Conservation (phyloP, 352 stramenopile species). For the Phytophthora hybrid region DNA sequence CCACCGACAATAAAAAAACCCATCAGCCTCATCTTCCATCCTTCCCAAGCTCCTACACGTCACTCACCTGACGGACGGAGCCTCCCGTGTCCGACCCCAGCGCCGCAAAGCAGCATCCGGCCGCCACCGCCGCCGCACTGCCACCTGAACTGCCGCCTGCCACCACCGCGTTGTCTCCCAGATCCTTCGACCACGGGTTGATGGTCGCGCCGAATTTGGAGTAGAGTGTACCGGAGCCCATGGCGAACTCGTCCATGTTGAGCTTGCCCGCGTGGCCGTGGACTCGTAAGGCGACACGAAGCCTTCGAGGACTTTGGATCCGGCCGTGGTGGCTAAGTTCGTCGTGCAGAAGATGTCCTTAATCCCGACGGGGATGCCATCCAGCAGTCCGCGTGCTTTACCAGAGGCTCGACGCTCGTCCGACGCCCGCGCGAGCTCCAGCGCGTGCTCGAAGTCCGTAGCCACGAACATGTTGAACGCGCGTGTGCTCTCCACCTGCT, state of each 20-base stretch:
- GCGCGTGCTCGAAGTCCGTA: constrained; percentile 73
- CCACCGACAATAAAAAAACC: not conserved
- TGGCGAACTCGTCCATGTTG: constrained; percentile 99
- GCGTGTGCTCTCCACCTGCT: constrained; percentile 73
- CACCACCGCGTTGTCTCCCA: constrained; percentile 66
- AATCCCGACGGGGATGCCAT: constrained; percentile 96
- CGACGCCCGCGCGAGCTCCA: constrained; percentile 79
- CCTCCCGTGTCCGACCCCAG: constrained; percentile 98
- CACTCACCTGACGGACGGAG: constrained; percentile 91
- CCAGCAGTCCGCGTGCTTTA: constrained; percentile 67
- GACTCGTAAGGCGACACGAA: constrained; percentile 93
- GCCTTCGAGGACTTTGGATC: constrained; percentile 90
- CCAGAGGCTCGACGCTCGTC: constrained; percentile 70
- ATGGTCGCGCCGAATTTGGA: constrained; percentile 86
- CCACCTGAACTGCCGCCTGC: constrained; percentile 95
- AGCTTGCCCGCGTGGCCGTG: constrained; percentile 93
- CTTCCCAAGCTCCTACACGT: not conserved
- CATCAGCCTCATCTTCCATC: not conserved
- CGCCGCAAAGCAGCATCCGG: constrained; percentile 92
- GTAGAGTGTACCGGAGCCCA: constrained; percentile 96
- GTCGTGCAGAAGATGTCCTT: constrained; percentile 97
- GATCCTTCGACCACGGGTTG: constrained; percentile 87
- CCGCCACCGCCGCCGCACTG: constrained; percentile 93
- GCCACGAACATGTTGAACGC: constrained; percentile 85
- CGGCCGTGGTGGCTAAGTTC: constrained; percentile 87